Conservation (phyloP, 345 rosid species). For the Lepidium africanum region DNA sequence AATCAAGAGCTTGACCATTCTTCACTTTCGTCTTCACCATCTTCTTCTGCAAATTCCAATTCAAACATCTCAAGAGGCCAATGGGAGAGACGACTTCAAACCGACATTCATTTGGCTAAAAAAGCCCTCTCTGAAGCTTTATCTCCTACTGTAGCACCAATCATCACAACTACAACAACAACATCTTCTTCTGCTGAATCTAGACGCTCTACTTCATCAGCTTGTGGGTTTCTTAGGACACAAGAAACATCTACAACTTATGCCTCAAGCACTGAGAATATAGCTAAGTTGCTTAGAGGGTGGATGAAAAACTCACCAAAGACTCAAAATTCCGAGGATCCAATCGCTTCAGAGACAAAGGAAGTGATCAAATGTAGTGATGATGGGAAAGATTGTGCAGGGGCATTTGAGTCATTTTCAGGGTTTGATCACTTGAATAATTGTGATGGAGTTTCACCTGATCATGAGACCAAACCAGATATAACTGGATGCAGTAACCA, state of each 20-base stretch:
- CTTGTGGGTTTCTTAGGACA: constrained; percentile 1
- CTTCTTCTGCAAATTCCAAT: constrained; percentile 24
- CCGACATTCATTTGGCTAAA: constrained; percentile 60
- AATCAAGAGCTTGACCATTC: constrained; percentile 23
- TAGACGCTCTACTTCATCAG: constrained; percentile 22
- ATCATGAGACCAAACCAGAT: constrained; percentile 40
- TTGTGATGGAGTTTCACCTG: constrained; percentile 44
- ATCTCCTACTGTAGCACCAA: constrained; percentile 42
- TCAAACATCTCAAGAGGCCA: constrained; percentile 53
- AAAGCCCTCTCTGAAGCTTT: constrained; percentile 64
- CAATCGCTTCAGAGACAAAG: constrained; percentile 12
- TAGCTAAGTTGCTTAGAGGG: constrained; percentile 59
- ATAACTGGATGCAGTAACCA: constrained; percentile 20
- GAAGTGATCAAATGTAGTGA: constrained; percentile 15
- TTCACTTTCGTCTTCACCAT: constrained; percentile 23
- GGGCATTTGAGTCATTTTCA: constrained; percentile 37
- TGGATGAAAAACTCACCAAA: constrained; percentile 46
- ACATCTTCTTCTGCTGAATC: constrained; percentile 27
- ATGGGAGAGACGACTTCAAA: constrained; percentile 74
- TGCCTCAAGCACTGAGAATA: constrained; percentile 67
- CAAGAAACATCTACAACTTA: constrained; percentile 33
- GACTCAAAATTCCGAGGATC: constrained; percentile 1
- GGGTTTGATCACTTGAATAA: constrained; percentile 43
- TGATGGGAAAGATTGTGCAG: constrained; percentile 19
- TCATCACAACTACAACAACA: background rate